Base-by-base conservation (phyloP, 164 flowering plant species). In the Vitis amurensis region DNA sequence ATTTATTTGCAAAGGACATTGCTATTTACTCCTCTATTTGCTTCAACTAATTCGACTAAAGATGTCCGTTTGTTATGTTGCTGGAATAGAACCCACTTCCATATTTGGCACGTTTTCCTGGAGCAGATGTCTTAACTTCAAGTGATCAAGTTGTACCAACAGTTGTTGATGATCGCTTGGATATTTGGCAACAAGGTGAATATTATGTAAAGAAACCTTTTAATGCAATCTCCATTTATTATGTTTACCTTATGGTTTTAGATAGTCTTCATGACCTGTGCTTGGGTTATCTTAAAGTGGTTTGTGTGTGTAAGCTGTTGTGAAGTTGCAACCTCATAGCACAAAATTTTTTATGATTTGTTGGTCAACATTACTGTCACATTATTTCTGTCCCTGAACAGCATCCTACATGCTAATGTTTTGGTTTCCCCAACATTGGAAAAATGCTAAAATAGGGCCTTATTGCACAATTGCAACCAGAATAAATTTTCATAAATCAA, bases 121-220 rank as follows among this genome's bases (percentile, higher is more conserved):
- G 71, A 71, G 99, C 99, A 63, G 99, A 95, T 80, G 80, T 95
- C 64, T 82, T 93, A 74, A 93, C 99, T 62, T 95, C 99, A 68
- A 91, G 87, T 69, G 99, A 95, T 84, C 97, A 91, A 82, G 89
- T 93, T 68, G 74, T 87, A 59, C 97, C 98, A 52, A 95, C 99
- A 64, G 98, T 95, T 66, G 81, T 80, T 55, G 99, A 93, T 84
- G 99, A 95, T 77, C 82, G 90, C 12, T 82, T 95, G 91, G 99
- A 89, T 62, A 70, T 76, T 59, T 93, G 98, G 98, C 85, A 80
- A 72, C 70, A 86, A 84, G 97, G 98, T 95, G 76, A 84, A 72
- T 44, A 73, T 68, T 55, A 31, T 58, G 12, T 68, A 23, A 37
- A 16, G 15, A 66, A 13, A 8, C 8, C 15, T 55, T 17, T 59